Evolutionary conservation across 2,329 filamentous ascomycete genomes (phyloP), one percentile per base, ranked within the genome.

Genomic region (Cercospora sp.): DNA sequence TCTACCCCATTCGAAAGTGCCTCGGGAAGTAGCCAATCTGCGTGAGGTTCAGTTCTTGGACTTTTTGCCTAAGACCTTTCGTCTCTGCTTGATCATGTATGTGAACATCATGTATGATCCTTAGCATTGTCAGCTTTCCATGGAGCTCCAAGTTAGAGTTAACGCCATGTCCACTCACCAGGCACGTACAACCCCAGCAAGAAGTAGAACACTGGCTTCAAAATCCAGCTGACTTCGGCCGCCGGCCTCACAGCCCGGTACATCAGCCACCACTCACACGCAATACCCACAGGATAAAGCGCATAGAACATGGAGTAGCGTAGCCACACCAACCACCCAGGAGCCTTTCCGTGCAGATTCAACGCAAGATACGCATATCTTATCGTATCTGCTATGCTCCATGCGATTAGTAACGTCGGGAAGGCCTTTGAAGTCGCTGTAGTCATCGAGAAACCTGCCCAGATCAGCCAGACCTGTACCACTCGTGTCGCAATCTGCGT

Each of bases 231-330:
- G 9, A 64, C 31, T 12, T 48, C 60, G 18, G 45, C 53, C 16
- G 60, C 65, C 36, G 65, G 60, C 20, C 26, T 30, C 4, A 63
- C 39, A 30, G 65, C 60, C 13, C 30, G 31, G 23, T 28, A 63
- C 65, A 67, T 67, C 65, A 67, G 39, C 65, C 65, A 64, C 65
- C 65, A 67, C 60, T 67, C 65, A 33, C 60, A 62, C 5, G 28
- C 60, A 60, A 67, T 67, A 13, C 65, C 65, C 3, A 67, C 57
- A 8, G 65, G 65, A 45, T 67, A 67, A 18, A 67, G 36, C 18
- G 31, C 51, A 33, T 33, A 51, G 39, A 67, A 67, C 51, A 67
- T 48, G 4, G 60, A 64, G 9, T 66, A 66, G n/a, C 65, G 48
- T 39, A 64, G 12, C 65, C 65, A 64, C 10, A 64, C 26, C n/a